phyloP scores from a whole-genome alignment of 495 filamentous ascomycete genomes.

The Poronia punctata region DNA sequence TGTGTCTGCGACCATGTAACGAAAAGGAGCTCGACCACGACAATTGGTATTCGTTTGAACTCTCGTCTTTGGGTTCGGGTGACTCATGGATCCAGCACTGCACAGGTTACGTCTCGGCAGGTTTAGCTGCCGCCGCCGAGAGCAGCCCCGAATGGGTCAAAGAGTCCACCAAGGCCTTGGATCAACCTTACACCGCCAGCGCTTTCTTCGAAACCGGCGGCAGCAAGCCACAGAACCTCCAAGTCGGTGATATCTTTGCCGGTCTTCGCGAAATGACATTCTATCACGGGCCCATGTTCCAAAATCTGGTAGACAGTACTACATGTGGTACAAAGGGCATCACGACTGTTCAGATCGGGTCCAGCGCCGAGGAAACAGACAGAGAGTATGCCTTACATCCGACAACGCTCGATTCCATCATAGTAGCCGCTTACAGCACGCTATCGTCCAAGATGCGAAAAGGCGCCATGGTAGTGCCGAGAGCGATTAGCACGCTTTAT shows the following conservation, averaged over 20 bases:
- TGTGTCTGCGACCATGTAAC: constrained; percentile 19
- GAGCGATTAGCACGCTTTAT: constrained; percentile 9
- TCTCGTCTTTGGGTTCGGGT: constrained; percentile 10
- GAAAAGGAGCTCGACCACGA: constrained; percentile 5
- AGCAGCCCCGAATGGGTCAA: constrained; percentile 1
- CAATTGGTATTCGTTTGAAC: constrained; percentile 13
- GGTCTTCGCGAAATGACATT: constrained; percentile 8
- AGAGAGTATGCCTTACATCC: constrained; percentile 35
- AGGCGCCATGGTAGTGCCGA: constrained; percentile 11
- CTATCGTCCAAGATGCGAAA: constrained; percentile 7
- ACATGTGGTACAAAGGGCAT: constrained; percentile 7
- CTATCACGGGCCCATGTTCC: constrained; percentile 18
- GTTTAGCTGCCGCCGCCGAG: background rate
- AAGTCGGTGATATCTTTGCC: constrained; percentile 8
- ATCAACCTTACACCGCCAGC: background rate
- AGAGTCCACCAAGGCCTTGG: background rate
- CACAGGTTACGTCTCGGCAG: constrained; percentile 15
- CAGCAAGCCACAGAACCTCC: background rate
- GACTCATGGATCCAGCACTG: constrained; percentile 12
- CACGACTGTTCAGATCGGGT: constrained; percentile 14
- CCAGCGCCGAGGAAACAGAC: constrained; percentile 16
- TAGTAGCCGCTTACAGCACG: constrained; percentile 12
- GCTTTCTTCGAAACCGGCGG: background rate
- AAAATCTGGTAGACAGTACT: constrained; percentile 16
- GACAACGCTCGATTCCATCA: constrained; percentile 26